Percentiles rank a stretch among this genome's conserved stretches.
These are phyloP conservation scores for Rosellinia necatrix DNA, from an alignment of 2,329 filamentous ascomycete species.

Conservation along the genomic window DNA sequence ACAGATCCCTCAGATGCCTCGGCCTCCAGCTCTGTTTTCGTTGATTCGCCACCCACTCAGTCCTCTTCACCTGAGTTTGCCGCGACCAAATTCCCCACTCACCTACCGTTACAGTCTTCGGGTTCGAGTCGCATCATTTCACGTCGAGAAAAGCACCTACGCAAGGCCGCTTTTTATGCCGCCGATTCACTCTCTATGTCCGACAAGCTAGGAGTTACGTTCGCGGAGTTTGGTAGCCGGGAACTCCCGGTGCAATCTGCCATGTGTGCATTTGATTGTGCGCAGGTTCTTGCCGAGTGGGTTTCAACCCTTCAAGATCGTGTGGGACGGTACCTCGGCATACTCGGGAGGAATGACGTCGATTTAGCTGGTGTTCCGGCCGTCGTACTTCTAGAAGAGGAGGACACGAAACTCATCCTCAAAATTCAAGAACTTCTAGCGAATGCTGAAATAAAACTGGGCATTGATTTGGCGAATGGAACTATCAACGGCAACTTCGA, in stretches of 20 bases:
- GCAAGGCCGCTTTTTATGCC: conserved; percentile 94
- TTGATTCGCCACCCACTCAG: conserved; percentile 58
- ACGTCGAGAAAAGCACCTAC: conserved; percentile 82
- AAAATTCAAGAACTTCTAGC: conserved; percentile 82
- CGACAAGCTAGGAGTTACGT: conserved; percentile 82
- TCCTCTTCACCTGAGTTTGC: conserved; percentile 55
- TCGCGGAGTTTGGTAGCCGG: conserved; percentile 79
- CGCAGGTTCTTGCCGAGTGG: conserved; percentile 94
- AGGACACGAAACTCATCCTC: conserved; percentile 82
- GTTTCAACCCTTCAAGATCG: conserved; percentile 90
- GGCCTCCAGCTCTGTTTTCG: conserved; percentile 50
- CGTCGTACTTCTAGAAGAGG: conserved; percentile 88
- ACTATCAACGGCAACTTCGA: conserved; percentile 56
- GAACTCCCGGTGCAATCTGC: conserved; percentile 89
- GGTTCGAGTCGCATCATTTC: conserved; percentile 56
- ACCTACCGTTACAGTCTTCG: conserved; percentile 37
- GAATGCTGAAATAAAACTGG: conserved; percentile 80
- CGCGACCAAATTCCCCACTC: conserved; percentile 44
- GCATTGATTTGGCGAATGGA: conserved; percentile 54
- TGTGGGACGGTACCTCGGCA: conserved; percentile 85
- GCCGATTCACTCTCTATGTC: conserved; percentile 89
- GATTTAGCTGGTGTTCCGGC: conserved; percentile 81
- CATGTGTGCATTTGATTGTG: conserved; percentile 91
- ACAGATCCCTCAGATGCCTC: conserved; percentile 55
- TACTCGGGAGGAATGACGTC: conserved; percentile 81